Base-by-base conservation (phyloP, 495 filamentous ascomycete genomes). In the Penicillium bovifimosum region DNA sequence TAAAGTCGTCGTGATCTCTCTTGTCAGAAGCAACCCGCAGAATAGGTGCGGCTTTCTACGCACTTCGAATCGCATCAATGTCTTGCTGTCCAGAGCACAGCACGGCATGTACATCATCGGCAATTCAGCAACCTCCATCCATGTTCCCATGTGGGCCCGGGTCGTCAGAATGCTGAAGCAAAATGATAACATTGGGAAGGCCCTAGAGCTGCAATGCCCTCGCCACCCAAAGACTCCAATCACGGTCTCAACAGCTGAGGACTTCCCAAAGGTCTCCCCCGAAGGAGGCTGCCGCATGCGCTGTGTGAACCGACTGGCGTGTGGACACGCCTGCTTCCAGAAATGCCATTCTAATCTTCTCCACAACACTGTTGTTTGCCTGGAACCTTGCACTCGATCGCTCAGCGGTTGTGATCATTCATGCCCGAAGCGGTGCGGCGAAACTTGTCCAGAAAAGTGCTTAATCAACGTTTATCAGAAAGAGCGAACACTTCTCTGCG, bases 31-130 rank as follows among this genome's bases (percentile, higher is more conserved):
- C 66, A 93, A 92, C 56, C 50, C 63, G 2, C 59, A 79, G 20
- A 75, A 73, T 35, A 76, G 75, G n/a, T 81, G 79, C 41, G 89
- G 88, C 1, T 95, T 95, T 54, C 69, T 93, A 11, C 80, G 78
- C 38, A 88, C 85, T 7, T 70, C 76, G 0, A 92, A 93, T 54
- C 77, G 90, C 2, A 89, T 93, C 64, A 95, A 95, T 56, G 88
- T 93, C 0, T 72, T 91, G 0, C 69, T 92, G 3, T 74, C 70
- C 29, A 82, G 89, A 7, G 88, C 88, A 6, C 73, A 83, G 60
- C 81, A 95, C 62, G 88, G 90, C 6, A 88, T 95, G 85, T 95
- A 90, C 62, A 80, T 95, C 44, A 83, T 93, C 41, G 88, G 90
- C 10, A 90, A 91, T 59, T 65, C 79, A 2, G 61, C 72, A 28